Evolutionary conservation across 2,329 filamentous ascomycete species (phyloP).

Genomic region (Plenodomus tracheiphilus): DNA sequence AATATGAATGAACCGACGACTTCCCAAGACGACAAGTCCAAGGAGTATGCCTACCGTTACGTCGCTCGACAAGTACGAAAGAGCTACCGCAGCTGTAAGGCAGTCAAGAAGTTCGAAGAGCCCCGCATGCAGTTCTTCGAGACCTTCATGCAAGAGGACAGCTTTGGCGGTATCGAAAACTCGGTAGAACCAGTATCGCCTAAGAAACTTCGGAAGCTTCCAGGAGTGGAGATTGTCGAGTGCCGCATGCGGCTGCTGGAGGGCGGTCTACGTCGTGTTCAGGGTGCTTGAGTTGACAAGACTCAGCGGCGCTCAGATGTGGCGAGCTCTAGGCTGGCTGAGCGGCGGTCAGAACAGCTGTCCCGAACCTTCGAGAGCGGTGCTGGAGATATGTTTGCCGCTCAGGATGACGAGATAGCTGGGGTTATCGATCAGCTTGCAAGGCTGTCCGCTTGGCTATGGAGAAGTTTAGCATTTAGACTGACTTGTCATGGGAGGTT

Average conservation of each 20-base stretch:
- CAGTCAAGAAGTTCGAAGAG: slow-evolving; percentile 8
- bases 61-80: slow-evolving; percentile 3
- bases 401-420: too few relatives aligned
- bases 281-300: not conserved
- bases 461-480: not conserved
- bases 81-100: slow-evolving; percentile 6
- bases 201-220: slow-evolving; percentile 5
- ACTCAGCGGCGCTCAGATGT: not conserved
- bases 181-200: not conserved
- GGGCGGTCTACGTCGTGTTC: not conserved
- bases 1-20: slow-evolving; percentile 1
- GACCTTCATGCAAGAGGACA: slow-evolving; percentile 10
- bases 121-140: slow-evolving; percentile 12
- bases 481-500: too few relatives aligned
- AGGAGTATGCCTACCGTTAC: slow-evolving; percentile 4
- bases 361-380: not conserved
- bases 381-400: not conserved
- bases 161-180: slow-evolving; percentile 8
- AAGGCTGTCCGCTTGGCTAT: not conserved
- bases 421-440: not conserved
- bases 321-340: not conserved
- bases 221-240: not conserved
- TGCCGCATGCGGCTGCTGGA: too few relatives aligned
- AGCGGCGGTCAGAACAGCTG: not conserved
- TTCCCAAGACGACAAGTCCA: slow-evolving; percentile 2